phyloP scores from a whole-genome alignment of 805 yeast genomes.

The Pichia membranifaciens region DNA sequence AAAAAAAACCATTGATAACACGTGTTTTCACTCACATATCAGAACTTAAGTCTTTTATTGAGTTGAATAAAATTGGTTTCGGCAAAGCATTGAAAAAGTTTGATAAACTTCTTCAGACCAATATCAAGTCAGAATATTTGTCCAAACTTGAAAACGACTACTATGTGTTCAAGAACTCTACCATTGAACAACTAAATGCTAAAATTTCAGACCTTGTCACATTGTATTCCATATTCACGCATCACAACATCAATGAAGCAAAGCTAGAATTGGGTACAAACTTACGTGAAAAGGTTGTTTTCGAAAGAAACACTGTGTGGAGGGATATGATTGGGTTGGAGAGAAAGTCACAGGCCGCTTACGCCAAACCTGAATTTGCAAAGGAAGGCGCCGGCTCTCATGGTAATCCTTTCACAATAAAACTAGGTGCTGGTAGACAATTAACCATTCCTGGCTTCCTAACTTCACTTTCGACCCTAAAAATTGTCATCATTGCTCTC shows the following conservation, averaged over 20 bases:
- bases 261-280: conserved; percentile 43
- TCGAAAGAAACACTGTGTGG: conserved; percentile 98
- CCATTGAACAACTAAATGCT: conserved; percentile 43
- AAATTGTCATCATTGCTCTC: conserved; percentile 40
- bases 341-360: conserved; percentile 75
- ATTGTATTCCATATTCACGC: conserved; percentile 36
- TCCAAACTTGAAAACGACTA: conserved; percentile 34
- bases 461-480: conserved; percentile 35
- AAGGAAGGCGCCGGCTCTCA: conserved; percentile 4
- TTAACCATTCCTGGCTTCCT: conserved; percentile 32
- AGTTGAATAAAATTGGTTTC: conserved; percentile 83
- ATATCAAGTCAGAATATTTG: conserved; percentile 56
- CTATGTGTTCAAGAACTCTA: conserved; percentile 47
- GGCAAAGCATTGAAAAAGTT: conserved; percentile 87
- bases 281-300: conserved; percentile 86
- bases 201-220: conserved; percentile 41
- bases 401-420: conserved; percentile 19
- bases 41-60: conserved; percentile 78
- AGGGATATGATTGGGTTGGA: conserved; percentile 91
- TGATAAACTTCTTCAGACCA: conserved; percentile 70
- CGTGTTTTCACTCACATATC: conserved; percentile 67
- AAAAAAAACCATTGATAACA: conserved; percentile 60
- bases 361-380: conserved; percentile 24
- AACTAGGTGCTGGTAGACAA: conserved; percentile 27
- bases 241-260: conserved; percentile 36